Evolutionary conservation across 441 rosid genomes (phyloP), one percentile per base, ranked within the genome.

Genomic region (Corymbia citriodora): DNA sequence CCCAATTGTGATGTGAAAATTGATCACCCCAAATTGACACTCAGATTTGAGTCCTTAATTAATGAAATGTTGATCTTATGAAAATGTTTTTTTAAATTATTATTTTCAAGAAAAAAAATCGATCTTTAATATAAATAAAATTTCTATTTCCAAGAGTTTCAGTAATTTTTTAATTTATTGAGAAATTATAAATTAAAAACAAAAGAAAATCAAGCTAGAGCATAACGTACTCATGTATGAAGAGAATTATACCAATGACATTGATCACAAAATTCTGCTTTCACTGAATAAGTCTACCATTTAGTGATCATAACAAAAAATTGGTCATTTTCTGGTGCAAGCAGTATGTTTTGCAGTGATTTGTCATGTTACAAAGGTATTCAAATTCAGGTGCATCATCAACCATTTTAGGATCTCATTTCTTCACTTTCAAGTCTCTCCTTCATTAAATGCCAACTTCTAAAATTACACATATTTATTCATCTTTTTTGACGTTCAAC

Each of bases 211-310:
- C 65, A 59, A 0, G 65, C 65, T 29, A 29, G 10, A 25, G 65
- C 65, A 59, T 59, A 59, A 59, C 11, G 65, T 59, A 25, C n/a
- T 25, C n/a, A 27, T 11, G 8, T 5, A 25, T 27, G 27, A 55
- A 55, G 61, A 57, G 0, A 57, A 57, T 0, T 21, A 1, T 11
- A 61, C 8, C 4, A 3, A 61, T 59, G 2, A 25, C 0, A 0
- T 27, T 1, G 2, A 61, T 10, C 31, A 61, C 33, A 33, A 33
- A 33, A 33, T 33, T 33, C 33, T 33, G 33, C 33, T 33, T 33
- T 33, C 33, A 33, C 33, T 33, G 33, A 33, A 33, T 33, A 33
- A 33, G 33, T 33, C 33, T 33, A 33, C 2, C 33, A 33, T 33
- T 33, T 33, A 33, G 33, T 33, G 33, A 33, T 33, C 33, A 33